Evolutionary conservation across 805 yeast genomes (phyloP).

Genomic region (Saccharomycopsis fermentans): DNA sequence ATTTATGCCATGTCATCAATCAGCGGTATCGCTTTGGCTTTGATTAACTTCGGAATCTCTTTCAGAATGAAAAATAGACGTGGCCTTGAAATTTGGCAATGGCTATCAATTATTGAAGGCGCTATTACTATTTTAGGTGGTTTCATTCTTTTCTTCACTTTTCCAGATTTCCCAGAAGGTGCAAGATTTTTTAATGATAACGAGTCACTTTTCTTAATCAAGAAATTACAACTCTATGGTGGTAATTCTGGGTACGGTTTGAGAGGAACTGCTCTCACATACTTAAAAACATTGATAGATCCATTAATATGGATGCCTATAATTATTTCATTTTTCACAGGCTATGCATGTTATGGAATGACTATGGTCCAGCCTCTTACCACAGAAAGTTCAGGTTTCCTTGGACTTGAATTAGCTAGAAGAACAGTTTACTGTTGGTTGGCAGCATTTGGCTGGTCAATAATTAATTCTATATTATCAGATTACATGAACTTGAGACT

Average conservation of each 20-base stretch:
- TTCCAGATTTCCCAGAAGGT: slow-evolving; percentile 67
- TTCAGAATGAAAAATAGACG: slow-evolving; percentile 34
- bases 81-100: slow-evolving; percentile 32
- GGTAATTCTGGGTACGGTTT: slow-evolving; percentile 41
- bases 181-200: slow-evolving; percentile 41
- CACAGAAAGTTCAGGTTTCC: slow-evolving; percentile 36
- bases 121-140: slow-evolving; percentile 25
- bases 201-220: slow-evolving; percentile 44
- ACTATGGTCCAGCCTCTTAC: slow-evolving; percentile 63
- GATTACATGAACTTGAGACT: not conserved
- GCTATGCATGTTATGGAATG: slow-evolving; percentile 49
- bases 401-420: slow-evolving; percentile 63
- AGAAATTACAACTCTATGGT: slow-evolving; percentile 46
- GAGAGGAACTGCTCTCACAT: slow-evolving; percentile 35
- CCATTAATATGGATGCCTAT: slow-evolving; percentile 11
- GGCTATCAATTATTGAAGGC: slow-evolving; percentile 42
- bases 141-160: slow-evolving; percentile 32
- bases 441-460: slow-evolving; percentile 7
- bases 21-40: slow-evolving; percentile 71
- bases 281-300: slow-evolving; percentile 27
- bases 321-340: slow-evolving; percentile 21
- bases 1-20: slow-evolving; percentile 59
- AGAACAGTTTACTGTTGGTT: slow-evolving; percentile 34
- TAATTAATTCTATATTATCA: not conserved
- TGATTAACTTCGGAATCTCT: slow-evolving; percentile 52